Conservation (phyloP, 306 rosid species). For the Cucumis hystrix region DNA sequence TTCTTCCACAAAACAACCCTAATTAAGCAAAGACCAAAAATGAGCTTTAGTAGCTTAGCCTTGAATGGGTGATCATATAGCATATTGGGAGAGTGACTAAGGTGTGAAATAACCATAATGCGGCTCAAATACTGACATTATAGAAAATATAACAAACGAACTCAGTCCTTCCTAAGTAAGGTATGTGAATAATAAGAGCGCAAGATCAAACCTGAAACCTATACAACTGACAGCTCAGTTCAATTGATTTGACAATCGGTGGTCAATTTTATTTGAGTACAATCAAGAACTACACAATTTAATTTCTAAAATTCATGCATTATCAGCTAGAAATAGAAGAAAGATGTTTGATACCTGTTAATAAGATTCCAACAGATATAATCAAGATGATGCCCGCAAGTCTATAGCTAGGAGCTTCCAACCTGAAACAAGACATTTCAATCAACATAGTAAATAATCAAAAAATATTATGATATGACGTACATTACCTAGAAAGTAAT, state of each 20-base stretch:
- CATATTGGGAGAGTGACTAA: not conserved
- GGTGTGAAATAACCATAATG: not conserved
- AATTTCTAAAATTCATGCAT: not conserved
- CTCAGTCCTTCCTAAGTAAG: not conserved
- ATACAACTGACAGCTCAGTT: not conserved
- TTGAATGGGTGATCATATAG: too few species aligned
- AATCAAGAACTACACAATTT: not conserved
- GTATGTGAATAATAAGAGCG: not conserved
- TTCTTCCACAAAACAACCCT: too few species aligned
- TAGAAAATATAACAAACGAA: not conserved
- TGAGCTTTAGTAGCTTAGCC: too few species aligned
- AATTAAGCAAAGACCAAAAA: too few species aligned
- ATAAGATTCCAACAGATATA: conserved; percentile 73
- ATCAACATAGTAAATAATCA: conserved; percentile 6
- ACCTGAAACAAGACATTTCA: conserved; percentile 35
- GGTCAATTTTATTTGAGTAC: not conserved
- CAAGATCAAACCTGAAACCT: not conserved
- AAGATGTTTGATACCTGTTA: conserved; percentile 48
- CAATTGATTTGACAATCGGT: not conserved
- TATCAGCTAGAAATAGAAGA: not conserved
- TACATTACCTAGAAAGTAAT: not conserved
- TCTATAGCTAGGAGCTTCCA: conserved; percentile 80
- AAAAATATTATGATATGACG: not conserved
- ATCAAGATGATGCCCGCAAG: conserved; percentile 78
- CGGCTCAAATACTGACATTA: not conserved